Percentiles rank a stretch among this genome's conserved stretches.
These are phyloP conservation scores for Neospora caninum DNA, from an alignment of 169 alveolate genomes.

Conservation along the genomic window DNA sequence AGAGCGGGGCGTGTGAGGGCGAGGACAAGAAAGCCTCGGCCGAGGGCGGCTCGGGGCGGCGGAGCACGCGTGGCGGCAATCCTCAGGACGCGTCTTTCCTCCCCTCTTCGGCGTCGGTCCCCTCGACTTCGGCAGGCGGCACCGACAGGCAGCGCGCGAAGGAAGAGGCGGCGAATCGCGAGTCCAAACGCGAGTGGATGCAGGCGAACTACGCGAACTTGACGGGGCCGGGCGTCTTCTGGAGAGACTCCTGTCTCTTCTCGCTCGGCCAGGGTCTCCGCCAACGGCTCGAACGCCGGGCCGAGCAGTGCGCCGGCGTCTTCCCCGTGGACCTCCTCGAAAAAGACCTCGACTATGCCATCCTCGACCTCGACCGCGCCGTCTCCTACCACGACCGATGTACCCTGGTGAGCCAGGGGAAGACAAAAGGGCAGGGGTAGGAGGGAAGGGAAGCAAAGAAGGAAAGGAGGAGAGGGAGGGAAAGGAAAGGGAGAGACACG, in stretches of 20 bases:
- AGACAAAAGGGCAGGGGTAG: background rate
- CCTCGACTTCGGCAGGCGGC: background rate
- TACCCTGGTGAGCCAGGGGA: background rate
- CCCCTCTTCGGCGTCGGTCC: background rate
- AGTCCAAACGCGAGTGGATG: constrained; percentile 77
- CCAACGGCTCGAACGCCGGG: constrained; percentile 56
- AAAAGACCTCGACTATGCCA: constrained; percentile 1
- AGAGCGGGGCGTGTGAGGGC: background rate
- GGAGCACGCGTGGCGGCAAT: background rate
- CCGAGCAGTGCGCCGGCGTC: constrained; percentile 10
- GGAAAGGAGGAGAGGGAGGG: background rate
- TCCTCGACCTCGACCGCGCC: background rate
- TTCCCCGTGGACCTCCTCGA: background rate
- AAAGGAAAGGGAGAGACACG: background rate
- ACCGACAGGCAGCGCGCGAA: constrained; percentile 64
- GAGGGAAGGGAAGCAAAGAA: background rate
- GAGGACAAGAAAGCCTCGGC: background rate
- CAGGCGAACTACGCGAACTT: constrained; percentile 76
- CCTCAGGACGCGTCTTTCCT: background rate
- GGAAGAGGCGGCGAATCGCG: constrained; percentile 73
- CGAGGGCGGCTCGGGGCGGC: background rate
- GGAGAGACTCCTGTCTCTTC: constrained; percentile 76
- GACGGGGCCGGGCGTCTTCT: constrained; percentile 78
- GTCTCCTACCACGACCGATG: constrained; percentile 19
- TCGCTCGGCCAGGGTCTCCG: constrained; percentile 69